Conservation (phyloP, 2,329 filamentous ascomycete species). For the Anthostomella pinea region DNA sequence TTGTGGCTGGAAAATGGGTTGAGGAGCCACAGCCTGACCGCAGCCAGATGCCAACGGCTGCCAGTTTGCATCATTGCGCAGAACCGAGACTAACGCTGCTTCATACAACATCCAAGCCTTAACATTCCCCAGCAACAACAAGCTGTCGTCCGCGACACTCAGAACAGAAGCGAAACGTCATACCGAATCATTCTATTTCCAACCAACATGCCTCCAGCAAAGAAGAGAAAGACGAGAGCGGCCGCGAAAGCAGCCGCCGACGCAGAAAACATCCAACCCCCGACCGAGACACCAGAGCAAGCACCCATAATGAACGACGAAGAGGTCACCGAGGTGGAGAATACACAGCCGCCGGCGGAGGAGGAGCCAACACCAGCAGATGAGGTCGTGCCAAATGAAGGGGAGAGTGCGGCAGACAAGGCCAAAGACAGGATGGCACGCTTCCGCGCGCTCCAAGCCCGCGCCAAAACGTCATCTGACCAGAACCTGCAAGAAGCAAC, state of each 20-base stretch:
- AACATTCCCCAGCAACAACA: too few species aligned
- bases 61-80: too few species aligned
- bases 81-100: too few species aligned
- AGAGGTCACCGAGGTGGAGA: conserved; percentile 8
- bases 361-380: conserved; percentile 4
- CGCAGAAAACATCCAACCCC: conserved; percentile 17
- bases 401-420: conserved; percentile 32
- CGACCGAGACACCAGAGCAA: conserved; percentile 21
- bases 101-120: too few species aligned
- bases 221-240: conserved; percentile 41
- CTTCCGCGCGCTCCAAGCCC: conserved; percentile 84
- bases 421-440: conserved; percentile 69
- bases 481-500: conserved; percentile 82
- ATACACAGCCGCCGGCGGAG: conserved; percentile 6
- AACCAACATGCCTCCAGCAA: conserved; percentile 39
- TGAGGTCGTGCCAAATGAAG: conserved; percentile 11
- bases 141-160: too few species aligned
- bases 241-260: conserved; percentile 20
- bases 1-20: too few species aligned
- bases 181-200: conserved; percentile 1
- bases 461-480: conserved; percentile 68
- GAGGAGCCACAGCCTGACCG: too few species aligned
- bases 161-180: conserved; percentile 1
- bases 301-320: conserved; percentile 11
- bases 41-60: too few species aligned